Conservation (phyloP, 2,329 filamentous ascomycete species). For the Venturia pyrina region DNA sequence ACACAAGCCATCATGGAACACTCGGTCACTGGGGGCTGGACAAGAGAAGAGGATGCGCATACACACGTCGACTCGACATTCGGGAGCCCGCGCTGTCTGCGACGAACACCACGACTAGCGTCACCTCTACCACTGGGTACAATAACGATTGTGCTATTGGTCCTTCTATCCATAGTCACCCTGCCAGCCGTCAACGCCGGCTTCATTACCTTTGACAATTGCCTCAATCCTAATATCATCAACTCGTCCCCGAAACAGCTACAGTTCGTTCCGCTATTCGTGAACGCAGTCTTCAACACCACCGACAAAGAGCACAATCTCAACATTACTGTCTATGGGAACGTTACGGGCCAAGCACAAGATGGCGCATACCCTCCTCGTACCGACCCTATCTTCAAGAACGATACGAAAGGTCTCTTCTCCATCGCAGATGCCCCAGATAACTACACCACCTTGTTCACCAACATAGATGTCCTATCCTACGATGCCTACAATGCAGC, state of each 20-base stretch:
- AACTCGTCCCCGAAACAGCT: conserved; percentile 47
- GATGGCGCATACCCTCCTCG: conserved; percentile 46
- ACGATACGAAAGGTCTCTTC: conserved; percentile 45
- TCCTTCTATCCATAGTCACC: not conserved
- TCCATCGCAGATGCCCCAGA: conserved; percentile 62
- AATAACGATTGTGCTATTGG: not conserved
- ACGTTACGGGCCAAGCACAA: conserved; percentile 68
- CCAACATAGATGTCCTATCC: conserved; percentile 62
- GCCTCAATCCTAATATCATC: conserved; percentile 4
- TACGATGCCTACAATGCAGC: conserved; percentile 57
- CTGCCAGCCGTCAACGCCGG: not conserved
- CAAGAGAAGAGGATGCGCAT: not conserved
- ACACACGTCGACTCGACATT: not conserved
- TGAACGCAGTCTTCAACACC: conserved; percentile 65
- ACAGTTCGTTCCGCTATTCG: conserved; percentile 68
- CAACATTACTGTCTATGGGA: conserved; percentile 75
- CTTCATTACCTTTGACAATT: conserved; percentile 9
- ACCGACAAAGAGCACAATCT: conserved; percentile 52
- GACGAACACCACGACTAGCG: not conserved
- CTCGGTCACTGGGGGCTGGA: not conserved
- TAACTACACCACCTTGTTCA: conserved; percentile 63
- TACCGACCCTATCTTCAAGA: conserved; percentile 45
- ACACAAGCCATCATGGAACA: not conserved
- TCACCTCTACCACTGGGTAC: not conserved
- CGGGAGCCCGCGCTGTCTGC: not conserved